A percentile compares a stretch with the other conserved stretches of the same genome.
Evolutionary conservation across 371 early-diverging fungal genomes (phyloP).

Genomic region (Mucor velutinosus): DNA sequence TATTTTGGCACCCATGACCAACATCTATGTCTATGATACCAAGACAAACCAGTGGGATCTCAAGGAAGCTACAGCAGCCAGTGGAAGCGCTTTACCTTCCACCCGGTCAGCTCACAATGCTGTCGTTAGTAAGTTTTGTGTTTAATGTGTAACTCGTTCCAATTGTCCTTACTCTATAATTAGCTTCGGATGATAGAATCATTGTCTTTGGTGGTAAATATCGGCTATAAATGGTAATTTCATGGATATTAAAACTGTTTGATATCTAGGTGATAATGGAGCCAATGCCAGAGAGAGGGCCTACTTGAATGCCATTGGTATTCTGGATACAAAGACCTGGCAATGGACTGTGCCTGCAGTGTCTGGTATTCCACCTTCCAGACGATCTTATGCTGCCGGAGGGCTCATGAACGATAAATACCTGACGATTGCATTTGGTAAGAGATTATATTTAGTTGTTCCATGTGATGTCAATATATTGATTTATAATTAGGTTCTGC

Average conservation of each 20-base stretch:
- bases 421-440: slow-evolving; percentile 49
- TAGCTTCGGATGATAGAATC: slow-evolving; percentile 40
- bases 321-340: slow-evolving; percentile 47
- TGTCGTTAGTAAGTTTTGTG: slow-evolving; percentile 36
- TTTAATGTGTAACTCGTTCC: background rate
- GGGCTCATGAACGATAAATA: slow-evolving; percentile 28
- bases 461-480: background rate
- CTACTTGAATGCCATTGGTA: slow-evolving; percentile 37
- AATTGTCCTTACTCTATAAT: background rate
- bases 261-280: slow-evolving; percentile 36
- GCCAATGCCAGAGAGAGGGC: slow-evolving; percentile 18
- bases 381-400: slow-evolving; percentile 44
- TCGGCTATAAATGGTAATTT: background rate
- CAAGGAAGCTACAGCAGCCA: slow-evolving; percentile 8
- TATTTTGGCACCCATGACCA: slow-evolving; percentile 14
- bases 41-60: slow-evolving; percentile 7
- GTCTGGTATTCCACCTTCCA: slow-evolving; percentile 42
- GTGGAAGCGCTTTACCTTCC: slow-evolving; percentile 17
- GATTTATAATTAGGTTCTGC: slow-evolving; percentile 29
- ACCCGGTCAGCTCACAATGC: slow-evolving; percentile 37
- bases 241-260: background rate
- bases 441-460: background rate
- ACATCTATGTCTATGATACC: slow-evolving; percentile 33
- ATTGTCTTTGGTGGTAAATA: slow-evolving; percentile 49
- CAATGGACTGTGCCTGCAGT: slow-evolving; percentile 36